phyloP scores from a whole-genome alignment of 2,329 filamentous ascomycete genomes.

The Decorospora gaudefroyi region DNA sequence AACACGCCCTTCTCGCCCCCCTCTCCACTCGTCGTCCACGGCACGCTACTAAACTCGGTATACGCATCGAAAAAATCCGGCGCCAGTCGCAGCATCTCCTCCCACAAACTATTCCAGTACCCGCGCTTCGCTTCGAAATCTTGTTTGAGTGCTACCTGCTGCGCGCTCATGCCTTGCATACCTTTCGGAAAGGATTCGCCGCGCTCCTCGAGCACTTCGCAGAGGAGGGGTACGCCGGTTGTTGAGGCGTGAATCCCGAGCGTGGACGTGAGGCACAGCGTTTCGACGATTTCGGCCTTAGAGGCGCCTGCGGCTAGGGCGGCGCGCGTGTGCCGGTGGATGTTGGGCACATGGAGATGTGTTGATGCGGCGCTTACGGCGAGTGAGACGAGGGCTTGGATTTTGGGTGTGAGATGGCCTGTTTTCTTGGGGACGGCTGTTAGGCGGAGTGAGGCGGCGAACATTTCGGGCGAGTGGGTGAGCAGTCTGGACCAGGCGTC shows the following conservation, averaged over 20 bases:
- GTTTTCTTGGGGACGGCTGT: constrained; percentile 38
- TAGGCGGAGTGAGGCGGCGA: constrained; percentile 35
- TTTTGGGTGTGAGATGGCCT: constrained; percentile 48
- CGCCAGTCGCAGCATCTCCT: constrained; percentile 51
- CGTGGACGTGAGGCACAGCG: constrained; percentile 52
- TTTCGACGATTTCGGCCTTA: constrained; percentile 52
- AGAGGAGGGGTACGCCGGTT: constrained; percentile 53
- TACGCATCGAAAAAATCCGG: constrained; percentile 57
- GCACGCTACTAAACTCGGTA: constrained; percentile 53
- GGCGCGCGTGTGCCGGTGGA: constrained; percentile 49
- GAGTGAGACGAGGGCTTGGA: constrained; percentile 52
- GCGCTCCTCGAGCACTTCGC: constrained; percentile 54
- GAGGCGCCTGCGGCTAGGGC: constrained; percentile 51
- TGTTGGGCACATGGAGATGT: constrained; percentile 52
- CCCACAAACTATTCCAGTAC: constrained; percentile 55
- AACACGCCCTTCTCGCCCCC: constrained; percentile 42
- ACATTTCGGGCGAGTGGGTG: constrained; percentile 36
- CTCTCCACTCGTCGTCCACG: constrained; percentile 49
- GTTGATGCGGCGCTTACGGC: constrained; percentile 53
- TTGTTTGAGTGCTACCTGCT: constrained; percentile 47
- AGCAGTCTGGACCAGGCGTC: constrained; percentile 37
- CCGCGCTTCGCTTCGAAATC: constrained; percentile 54
- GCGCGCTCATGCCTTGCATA: constrained; percentile 43
- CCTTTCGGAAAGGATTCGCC: constrained; percentile 39
- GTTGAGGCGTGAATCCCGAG: constrained; percentile 56